A percentile compares a stretch with the other conserved stretches of the same genome.
These are phyloP conservation scores for Fusarium sp. DNA, from an alignment of 2,329 filamentous ascomycete species.

Conservation along the genomic window DNA sequence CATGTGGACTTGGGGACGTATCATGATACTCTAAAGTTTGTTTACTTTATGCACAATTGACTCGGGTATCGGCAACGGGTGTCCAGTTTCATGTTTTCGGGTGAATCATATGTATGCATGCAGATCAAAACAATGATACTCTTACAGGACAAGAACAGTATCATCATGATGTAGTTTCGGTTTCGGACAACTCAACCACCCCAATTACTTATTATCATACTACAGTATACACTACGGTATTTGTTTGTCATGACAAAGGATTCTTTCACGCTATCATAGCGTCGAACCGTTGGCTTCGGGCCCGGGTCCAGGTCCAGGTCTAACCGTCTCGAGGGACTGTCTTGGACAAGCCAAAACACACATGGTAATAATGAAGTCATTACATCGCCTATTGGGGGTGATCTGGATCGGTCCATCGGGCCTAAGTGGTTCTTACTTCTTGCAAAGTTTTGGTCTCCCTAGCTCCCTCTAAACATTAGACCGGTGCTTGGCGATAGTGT, in stretches of 20 bases:
- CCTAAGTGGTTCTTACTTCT: neutral
- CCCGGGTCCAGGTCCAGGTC: neutral
- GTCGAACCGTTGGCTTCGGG: conserved; percentile 6
- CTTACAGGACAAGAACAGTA: neutral
- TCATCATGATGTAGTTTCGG: conserved; percentile 23
- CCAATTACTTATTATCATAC: neutral
- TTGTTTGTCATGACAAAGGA: conserved; percentile 16
- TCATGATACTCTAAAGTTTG: conserved; percentile 31
- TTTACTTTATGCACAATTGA: conserved; percentile 25
- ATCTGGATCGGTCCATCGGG: conserved; percentile 5
- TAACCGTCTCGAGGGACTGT: conserved; percentile 8
- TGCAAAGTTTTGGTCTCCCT: neutral
- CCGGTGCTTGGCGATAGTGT: conserved; percentile 4
- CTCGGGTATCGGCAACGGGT: conserved; percentile 14
- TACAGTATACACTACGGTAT: neutral
- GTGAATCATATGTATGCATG: conserved; percentile 4
- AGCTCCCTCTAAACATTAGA: neutral
- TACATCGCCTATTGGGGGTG: neutral
- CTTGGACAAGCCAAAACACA: conserved; percentile 12
- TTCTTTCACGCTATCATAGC: conserved; percentile 4
- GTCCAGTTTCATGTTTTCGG: conserved; percentile 3
- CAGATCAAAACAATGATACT: neutral
- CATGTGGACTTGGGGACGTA: neutral
- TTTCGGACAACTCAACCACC: neutral
- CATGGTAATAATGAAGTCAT: conserved; percentile 32